Percentiles rank a stretch among this genome's conserved stretches.
phyloP scores from a whole-genome alignment of 2,329 filamentous ascomycete genomes.

The Elsinoe perseae region DNA sequence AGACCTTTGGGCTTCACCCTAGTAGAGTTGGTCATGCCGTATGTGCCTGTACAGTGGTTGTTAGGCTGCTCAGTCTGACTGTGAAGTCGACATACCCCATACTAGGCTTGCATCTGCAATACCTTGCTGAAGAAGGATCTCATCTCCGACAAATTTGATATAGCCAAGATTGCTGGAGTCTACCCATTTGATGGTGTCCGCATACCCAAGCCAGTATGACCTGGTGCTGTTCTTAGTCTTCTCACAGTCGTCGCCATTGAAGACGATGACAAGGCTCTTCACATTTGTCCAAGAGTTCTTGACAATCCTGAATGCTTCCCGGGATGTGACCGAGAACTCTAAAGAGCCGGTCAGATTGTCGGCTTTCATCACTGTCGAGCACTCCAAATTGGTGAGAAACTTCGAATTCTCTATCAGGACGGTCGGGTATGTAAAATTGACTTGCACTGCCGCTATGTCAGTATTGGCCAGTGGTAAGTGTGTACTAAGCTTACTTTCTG shows the following conservation, averaged over 20 bases:
- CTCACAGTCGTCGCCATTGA: slow-evolving; percentile 4
- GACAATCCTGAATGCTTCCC: background rate
- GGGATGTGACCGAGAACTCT: background rate
- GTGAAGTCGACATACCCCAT: background rate
- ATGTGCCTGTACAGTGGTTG: background rate
- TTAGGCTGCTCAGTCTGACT: background rate
- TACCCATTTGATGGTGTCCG: background rate
- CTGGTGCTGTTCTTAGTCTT: background rate
- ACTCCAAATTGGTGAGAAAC: background rate
- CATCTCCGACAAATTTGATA: slow-evolving; percentile 9
- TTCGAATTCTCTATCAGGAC: slow-evolving; percentile 1
- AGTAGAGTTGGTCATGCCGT: background rate
- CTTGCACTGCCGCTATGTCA: background rate
- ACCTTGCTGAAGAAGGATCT: slow-evolving; percentile 9
- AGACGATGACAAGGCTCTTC: slow-evolving; percentile 5
- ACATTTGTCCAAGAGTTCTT: background rate
- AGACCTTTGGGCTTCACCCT: background rate
- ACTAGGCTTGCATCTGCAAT: slow-evolving; percentile 1
- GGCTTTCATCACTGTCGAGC: background rate
- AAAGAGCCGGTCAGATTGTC: background rate
- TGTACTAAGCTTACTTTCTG: background rate
- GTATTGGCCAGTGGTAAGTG: background rate
- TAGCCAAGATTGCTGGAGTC: background rate
- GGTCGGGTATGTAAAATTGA: slow-evolving; percentile 1
- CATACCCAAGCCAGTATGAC: slow-evolving; percentile 5